phyloP scores from a whole-genome alignment of 1,139 yeast species.

The Kodamaea derodonti region DNA sequence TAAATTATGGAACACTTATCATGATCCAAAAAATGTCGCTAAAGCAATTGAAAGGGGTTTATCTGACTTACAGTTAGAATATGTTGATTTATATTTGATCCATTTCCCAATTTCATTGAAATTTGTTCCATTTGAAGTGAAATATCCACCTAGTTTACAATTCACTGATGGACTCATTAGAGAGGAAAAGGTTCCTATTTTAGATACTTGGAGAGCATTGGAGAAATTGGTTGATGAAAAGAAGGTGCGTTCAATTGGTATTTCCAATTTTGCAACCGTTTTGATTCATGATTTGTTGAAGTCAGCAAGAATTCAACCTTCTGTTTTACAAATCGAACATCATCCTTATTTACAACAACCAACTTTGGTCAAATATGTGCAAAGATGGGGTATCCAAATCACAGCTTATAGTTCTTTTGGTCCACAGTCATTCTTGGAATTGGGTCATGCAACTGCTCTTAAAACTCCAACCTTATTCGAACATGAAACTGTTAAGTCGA shows the following conservation, averaged over 20 bases:
- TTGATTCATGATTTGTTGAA: slow-evolving; percentile 71
- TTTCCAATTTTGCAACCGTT: slow-evolving; percentile 75
- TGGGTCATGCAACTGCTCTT: slow-evolving; percentile 50
- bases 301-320: slow-evolving; percentile 70
- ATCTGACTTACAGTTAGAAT: slow-evolving; percentile 61
- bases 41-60: slow-evolving; percentile 61
- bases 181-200: slow-evolving; percentile 66
- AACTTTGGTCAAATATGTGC: slow-evolving; percentile 59
- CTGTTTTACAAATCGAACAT: slow-evolving; percentile 84
- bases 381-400: slow-evolving; percentile 59
- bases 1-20: slow-evolving; percentile 78
- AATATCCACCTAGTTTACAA: slow-evolving; percentile 74
- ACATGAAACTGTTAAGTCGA: slow-evolving; percentile 45
- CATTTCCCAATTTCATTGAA: slow-evolving; percentile 80
- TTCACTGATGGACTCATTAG: slow-evolving; percentile 58
- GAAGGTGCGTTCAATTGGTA: slow-evolving; percentile 72
- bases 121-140: slow-evolving; percentile 65
- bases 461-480: slow-evolving; percentile 53
- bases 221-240: slow-evolving; percentile 59
- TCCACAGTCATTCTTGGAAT: slow-evolving; percentile 65
- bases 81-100: slow-evolving; percentile 69
- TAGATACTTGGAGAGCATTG: slow-evolving; percentile 78
- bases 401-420: slow-evolving; percentile 88
- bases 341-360: slow-evolving; percentile 88
- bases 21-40: slow-evolving; percentile 59